Conservation (phyloP, 164 flowering plant species). For the Magnolia sinica region DNA sequence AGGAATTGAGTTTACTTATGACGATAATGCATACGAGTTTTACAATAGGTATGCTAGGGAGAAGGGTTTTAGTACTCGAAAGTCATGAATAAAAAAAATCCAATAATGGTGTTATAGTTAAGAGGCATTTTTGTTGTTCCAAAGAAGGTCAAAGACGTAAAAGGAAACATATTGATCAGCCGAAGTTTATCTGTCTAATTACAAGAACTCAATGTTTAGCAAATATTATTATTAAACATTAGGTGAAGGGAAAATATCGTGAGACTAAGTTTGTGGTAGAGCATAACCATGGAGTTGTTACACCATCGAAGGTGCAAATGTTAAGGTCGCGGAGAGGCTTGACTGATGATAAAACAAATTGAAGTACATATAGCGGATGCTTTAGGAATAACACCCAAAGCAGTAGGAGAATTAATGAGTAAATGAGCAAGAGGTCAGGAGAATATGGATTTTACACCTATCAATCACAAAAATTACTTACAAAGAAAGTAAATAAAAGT, state of each 20-base stretch:
- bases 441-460: background rate
- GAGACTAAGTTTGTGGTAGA: background rate
- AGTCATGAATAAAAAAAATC: background rate
- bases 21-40: background rate
- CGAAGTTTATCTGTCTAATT: background rate
- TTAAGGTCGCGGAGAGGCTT: background rate
- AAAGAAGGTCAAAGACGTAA: background rate
- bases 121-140: background rate
- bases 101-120: background rate
- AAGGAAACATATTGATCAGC: background rate
- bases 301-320: background rate
- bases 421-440: background rate
- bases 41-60: background rate
- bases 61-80: background rate
- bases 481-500: no score
- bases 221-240: background rate
- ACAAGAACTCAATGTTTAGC: background rate
- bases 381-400: background rate
- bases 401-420: background rate
- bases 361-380: background rate
- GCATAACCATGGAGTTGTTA: background rate
- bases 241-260: background rate
- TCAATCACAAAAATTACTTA: background rate
- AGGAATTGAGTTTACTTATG: background rate
- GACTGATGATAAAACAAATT: no score